Percentiles rank a stretch among this genome's conserved stretches.
These are phyloP conservation scores for Penicillium steckii DNA, from an alignment of 495 filamentous ascomycete genomes.

Conservation along the genomic window DNA sequence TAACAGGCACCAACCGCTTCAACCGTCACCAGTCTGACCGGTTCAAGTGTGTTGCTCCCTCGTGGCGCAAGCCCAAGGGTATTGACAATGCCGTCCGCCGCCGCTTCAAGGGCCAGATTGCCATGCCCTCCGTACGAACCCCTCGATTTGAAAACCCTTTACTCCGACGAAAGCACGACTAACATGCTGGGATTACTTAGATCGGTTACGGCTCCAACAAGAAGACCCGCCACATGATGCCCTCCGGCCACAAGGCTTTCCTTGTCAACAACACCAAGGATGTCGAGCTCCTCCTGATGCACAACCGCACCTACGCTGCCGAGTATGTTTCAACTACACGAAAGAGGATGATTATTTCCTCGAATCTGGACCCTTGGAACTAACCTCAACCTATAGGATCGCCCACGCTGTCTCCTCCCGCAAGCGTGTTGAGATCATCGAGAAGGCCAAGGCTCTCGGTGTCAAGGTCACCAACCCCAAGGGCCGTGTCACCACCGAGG, in stretches of 20 bases:
- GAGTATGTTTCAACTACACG: constrained; percentile 66
- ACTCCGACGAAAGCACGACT: neutral
- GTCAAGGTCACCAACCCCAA: constrained; percentile 99
- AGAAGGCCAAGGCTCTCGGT: constrained; percentile 90
- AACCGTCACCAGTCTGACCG: constrained; percentile 94
- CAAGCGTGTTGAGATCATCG: constrained; percentile 96
- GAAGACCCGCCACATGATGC: constrained; percentile 98
- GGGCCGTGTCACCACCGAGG: constrained; percentile 96
- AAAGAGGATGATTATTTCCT: neutral
- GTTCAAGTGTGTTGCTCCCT: constrained; percentile 82
- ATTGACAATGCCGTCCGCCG: constrained; percentile 92
- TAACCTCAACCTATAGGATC: constrained; percentile 62
- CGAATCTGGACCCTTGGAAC: neutral
- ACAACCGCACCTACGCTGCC: constrained; percentile 97
- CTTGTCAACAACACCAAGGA: constrained; percentile 94
- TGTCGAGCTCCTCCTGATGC: constrained; percentile 97
- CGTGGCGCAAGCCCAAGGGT: constrained; percentile 99
- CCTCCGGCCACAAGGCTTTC: constrained; percentile 99
- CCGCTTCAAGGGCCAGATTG: constrained; percentile 90
- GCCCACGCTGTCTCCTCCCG: constrained; percentile 94
- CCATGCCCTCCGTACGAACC: constrained; percentile 93
- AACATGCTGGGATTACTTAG: constrained; percentile 42
- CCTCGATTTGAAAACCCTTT: too few relatives aligned
- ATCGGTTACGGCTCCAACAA: constrained; percentile 98
- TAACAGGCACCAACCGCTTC: constrained; percentile 80